Evolutionary conservation across 139 green algal genomes (phyloP).

Genomic region (Volvox reticuliferus): DNA sequence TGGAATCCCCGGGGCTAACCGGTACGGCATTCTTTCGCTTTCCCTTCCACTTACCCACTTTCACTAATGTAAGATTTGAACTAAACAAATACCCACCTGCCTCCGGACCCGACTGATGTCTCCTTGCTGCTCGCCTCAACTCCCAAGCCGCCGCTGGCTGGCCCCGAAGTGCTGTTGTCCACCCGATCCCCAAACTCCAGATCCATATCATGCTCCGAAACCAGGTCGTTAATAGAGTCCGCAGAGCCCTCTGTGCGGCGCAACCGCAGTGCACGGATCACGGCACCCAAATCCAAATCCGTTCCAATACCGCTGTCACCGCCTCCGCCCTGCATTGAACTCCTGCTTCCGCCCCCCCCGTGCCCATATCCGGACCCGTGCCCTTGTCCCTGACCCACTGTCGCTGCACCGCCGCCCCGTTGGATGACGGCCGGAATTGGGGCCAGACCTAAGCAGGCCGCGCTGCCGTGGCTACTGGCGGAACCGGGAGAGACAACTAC

Average conservation of each 20-base stretch:
- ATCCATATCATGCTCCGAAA: slow-evolving; percentile 1
- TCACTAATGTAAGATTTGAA: too few species aligned
- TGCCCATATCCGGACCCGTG: not conserved
- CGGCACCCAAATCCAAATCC: slow-evolving; percentile 33
- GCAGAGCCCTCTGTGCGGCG: not conserved
- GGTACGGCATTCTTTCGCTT: too few species aligned
- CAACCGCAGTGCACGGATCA: slow-evolving; percentile 16
- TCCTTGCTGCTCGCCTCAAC: not conserved
- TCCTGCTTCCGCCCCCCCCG: not conserved
- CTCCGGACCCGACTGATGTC: not conserved
- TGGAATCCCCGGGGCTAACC: too few species aligned
- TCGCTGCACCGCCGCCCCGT: not conserved
- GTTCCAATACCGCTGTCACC: not conserved
- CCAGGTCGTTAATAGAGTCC: not conserved
- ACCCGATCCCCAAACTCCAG: not conserved
- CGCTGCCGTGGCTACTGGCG: not conserved
- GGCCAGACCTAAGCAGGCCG: not conserved
- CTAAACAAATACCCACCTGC: not conserved
- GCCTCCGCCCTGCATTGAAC: not conserved
- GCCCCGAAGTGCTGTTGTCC: not conserved
- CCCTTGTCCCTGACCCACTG: not conserved
- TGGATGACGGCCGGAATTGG: not conserved
- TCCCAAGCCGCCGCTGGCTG: not conserved
- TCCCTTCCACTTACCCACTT: too few species aligned
- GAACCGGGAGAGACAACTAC: not conserved